Conservation (phyloP, 164 flowering plant genomes). For the Berberis vulgaris region DNA sequence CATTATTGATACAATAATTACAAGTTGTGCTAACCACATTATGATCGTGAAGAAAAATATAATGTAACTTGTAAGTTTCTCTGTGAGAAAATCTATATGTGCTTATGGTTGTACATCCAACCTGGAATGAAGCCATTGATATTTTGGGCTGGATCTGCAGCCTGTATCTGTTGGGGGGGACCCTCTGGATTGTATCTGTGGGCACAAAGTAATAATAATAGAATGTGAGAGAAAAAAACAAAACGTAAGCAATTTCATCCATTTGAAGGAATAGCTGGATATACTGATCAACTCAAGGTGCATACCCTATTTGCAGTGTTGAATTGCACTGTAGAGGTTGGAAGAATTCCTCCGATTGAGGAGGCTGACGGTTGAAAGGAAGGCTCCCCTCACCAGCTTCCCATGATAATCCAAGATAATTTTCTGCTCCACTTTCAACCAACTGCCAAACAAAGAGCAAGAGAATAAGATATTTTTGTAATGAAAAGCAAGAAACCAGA, state of each 20-base stretch:
- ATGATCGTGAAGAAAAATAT: not conserved
- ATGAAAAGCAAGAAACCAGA: not conserved
- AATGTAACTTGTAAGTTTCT: not conserved
- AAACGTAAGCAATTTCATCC: not conserved
- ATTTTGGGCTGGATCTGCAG: slow-evolving; percentile 24
- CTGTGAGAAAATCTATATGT: not conserved
- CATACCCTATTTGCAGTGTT: slow-evolving; percentile 57
- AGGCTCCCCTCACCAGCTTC: slow-evolving; percentile 35
- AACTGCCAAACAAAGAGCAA: slow-evolving; percentile 8
- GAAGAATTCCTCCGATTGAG: slow-evolving; percentile 48
- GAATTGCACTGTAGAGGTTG: slow-evolving; percentile 55
- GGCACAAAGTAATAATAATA: not conserved
- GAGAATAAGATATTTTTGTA: not conserved
- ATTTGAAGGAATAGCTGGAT: not conserved
- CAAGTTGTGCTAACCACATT: not conserved
- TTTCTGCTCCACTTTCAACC: slow-evolving; percentile 15
- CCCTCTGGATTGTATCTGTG: slow-evolving; percentile 36
- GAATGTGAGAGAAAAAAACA: not conserved
- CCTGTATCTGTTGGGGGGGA: slow-evolving; percentile 15
- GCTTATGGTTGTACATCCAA: slow-evolving; percentile 34
- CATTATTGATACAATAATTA: not conserved
- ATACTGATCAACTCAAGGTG: not conserved
- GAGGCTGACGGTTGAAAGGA: slow-evolving; percentile 25
- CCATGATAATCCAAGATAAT: slow-evolving; percentile 34
- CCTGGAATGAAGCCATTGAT: slow-evolving; percentile 45